These are phyloP conservation scores for Cantharellus anzutake DNA, from an alignment of 768 basidiomycete genomes.

Conservation along the genomic window DNA sequence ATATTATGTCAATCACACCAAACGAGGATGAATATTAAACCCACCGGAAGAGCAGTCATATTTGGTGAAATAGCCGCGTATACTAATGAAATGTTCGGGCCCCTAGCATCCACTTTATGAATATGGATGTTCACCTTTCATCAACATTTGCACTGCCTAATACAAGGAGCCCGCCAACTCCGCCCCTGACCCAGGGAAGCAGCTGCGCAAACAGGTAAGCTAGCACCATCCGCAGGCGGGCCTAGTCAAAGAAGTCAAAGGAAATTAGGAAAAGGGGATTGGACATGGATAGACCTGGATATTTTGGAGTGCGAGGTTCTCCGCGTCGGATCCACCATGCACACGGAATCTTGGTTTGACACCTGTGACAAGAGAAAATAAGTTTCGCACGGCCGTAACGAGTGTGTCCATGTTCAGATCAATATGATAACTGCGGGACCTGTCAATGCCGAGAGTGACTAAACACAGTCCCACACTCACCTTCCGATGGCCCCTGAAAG, in stretches of 20 bases:
- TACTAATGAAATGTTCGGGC: conserved; percentile 23
- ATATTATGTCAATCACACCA: neutral
- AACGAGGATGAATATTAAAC: conserved; percentile 6
- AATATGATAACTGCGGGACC: conserved; percentile 46
- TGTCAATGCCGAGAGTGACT: neutral
- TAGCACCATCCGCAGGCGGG: conserved; percentile 84
- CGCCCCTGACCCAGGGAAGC: conserved; percentile 77
- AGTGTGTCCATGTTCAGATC: conserved; percentile 93
- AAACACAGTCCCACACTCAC: conserved; percentile 22
- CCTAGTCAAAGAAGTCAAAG: conserved; percentile 24
- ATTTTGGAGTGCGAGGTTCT: conserved; percentile 94
- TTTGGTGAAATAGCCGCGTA: conserved; percentile 93
- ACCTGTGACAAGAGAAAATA: conserved; percentile 73
- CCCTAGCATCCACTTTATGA: neutral
- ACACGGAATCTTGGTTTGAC: conserved; percentile 55
- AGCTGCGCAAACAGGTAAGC: conserved; percentile 92
- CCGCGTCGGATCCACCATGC: conserved; percentile 70
- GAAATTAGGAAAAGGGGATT: neutral
- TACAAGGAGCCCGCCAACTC: conserved; percentile 70
- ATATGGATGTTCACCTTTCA: conserved; percentile 46
- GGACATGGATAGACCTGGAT: conserved; percentile 43
- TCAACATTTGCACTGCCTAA: conserved; percentile 98
- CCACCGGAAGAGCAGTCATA: conserved; percentile 87
- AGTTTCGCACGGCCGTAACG: conserved; percentile 61
- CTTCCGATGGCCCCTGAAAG: conserved; percentile 79